Conservation (phyloP, 2,329 filamentous ascomycete species). For the Fusarium veterinarium region DNA sequence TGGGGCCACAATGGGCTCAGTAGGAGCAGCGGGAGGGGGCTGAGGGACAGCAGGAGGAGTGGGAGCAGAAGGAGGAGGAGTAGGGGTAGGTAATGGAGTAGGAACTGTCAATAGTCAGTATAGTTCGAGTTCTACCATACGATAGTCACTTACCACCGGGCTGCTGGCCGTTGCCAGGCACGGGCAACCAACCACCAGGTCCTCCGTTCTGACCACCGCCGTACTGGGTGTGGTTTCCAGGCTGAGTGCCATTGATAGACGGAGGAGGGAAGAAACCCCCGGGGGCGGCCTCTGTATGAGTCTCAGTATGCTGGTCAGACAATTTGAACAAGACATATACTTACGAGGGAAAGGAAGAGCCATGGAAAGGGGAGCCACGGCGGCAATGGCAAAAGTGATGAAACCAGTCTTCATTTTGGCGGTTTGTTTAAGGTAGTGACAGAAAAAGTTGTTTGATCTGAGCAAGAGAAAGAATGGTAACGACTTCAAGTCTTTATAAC, state of each 20-base stretch:
- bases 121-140: background rate
- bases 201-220: background rate
- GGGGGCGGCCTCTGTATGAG: constrained; percentile 2
- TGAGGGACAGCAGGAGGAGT: constrained; percentile 4
- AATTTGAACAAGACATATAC: background rate
- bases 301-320: background rate
- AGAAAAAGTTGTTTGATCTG: constrained; percentile 11
- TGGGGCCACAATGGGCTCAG: constrained; percentile 6
- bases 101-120: constrained; percentile 13
- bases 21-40: constrained; percentile 6
- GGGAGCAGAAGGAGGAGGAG: constrained; percentile 3
- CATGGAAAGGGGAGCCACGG: constrained; percentile 28
- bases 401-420: constrained; percentile 44
- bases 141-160: constrained; percentile 12
- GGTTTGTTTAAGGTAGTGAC: background rate
- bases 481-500: constrained; percentile 19
- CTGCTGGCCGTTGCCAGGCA: background rate
- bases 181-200: constrained; percentile 21
- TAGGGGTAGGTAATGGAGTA: background rate
- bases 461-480: background rate
- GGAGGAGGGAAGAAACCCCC: constrained; percentile 7
- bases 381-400: constrained; percentile 33
- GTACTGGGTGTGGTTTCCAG: background rate
- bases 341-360: constrained; percentile 34
- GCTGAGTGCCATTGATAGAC: constrained; percentile 17